Evolutionary conservation across 345 rosid species (phyloP).

Genomic region (Pistacia atlantica): DNA sequence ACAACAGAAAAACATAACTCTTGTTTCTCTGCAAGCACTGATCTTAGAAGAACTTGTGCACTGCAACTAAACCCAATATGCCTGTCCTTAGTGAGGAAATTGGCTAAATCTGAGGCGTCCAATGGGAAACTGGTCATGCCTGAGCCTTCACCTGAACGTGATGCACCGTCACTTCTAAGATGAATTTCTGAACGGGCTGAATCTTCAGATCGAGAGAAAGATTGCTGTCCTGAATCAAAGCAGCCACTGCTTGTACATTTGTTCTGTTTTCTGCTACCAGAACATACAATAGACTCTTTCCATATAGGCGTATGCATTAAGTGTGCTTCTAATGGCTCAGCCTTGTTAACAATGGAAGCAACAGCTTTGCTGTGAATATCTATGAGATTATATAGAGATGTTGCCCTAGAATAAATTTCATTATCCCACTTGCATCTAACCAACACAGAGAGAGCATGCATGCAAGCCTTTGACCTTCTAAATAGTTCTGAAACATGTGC

Average conservation of each 20-base stretch:
- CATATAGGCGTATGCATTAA: conserved; percentile 60
- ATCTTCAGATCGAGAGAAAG: conserved; percentile 42
- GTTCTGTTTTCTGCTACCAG: conserved; percentile 48
- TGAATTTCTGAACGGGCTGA: conserved; percentile 39
- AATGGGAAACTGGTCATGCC: conserved; percentile 60
- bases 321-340: conserved; percentile 86
- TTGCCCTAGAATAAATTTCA: conserved; percentile 75
- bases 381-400: conserved; percentile 87
- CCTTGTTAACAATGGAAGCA: conserved; percentile 91
- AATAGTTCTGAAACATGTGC: conserved; percentile 95
- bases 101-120: conserved; percentile 97
- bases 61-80: conserved; percentile 85
- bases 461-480: conserved; percentile 89
- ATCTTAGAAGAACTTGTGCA: conserved; percentile 77
- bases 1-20: conserved; percentile 95
- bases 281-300: conserved; percentile 53
- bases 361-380: conserved; percentile 93
- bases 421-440: conserved; percentile 94
- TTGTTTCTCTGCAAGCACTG: conserved; percentile 86
- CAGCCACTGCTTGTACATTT: conserved; percentile 34
- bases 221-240: conserved; percentile 46
- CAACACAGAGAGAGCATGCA: conserved; percentile 76
- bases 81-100: conserved; percentile 90
- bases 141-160: conserved; percentile 43
- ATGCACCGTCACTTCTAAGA: conserved; percentile 43